Base-by-base conservation (phyloP, 345 rosid genomes). In the Citrus maxima region DNA sequence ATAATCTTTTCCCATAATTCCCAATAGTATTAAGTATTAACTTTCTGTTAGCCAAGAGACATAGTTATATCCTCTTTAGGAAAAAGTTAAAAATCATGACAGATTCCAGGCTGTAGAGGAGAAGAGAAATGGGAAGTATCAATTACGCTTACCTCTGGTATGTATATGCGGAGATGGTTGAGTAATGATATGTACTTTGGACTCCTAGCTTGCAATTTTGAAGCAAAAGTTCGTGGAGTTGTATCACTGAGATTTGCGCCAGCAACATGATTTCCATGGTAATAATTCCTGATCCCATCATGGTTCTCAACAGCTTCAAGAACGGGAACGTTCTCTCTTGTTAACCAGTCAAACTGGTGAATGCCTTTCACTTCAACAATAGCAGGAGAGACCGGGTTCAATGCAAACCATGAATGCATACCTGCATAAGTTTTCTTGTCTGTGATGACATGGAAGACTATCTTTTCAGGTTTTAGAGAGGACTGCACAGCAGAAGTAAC, bases 341-440 rank as follows among this genome's bases (percentile, higher is more conserved):
- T 92, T 82, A 97, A 88, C 96, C 98, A 97, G 82, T 97, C 98
- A 88, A 97, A 93, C 88, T 97, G 99, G 86, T 97, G 99, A 82
- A 94, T 85, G 42, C 99, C 98, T 88, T 90, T 97, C 66, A 94
- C 97, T 85, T 97, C 99, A 69, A 94, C 87, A 62, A 93, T 92
- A 40, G 99, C 98, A 49, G 98, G 98, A 81, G 92, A 85, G 34
- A 86, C 85, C 22, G 99, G 88, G 77, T 97, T 94, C 65, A 97
- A 87, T 6, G 99, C 98, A 86, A 97, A 97, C 99, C 99, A 97
- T 74, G 99, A 95, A 80, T 94, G 99, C 98, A 97, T 97, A 37
- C 93, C 99, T 16, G 99, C 97, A 64, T 90, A 97, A 13, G 99
- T 97, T 87, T 94, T 97, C 95, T 97, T 97, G 87, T 97, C 99